phyloP scores from a whole-genome alignment of 2,329 filamentous ascomycete genomes.

The Aspergillus melleus region DNA sequence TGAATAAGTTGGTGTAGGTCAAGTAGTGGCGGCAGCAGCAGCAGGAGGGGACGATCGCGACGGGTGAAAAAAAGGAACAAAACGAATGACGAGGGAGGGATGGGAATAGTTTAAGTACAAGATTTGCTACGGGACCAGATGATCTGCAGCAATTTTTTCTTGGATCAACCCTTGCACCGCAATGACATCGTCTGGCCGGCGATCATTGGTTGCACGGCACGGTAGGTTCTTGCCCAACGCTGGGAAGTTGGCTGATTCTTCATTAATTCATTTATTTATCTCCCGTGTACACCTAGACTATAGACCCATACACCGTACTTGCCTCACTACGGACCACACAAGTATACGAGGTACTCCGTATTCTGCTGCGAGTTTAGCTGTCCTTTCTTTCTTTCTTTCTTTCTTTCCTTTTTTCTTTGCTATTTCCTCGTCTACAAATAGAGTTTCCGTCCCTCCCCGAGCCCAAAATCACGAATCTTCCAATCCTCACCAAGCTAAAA shows the following conservation, averaged over 20 bases:
- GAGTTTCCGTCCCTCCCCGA: neutral
- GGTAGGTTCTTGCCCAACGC: constrained; percentile 15
- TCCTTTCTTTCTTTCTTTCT: neutral
- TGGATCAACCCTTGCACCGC: constrained; percentile 2
- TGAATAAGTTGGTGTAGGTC: neutral
- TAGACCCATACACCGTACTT: no score
- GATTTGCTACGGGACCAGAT: neutral
- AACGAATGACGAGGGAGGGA: neutral
- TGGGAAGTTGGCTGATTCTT: no score
- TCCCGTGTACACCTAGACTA: neutral
- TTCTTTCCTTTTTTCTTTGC: neutral
- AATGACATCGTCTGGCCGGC: constrained; percentile 17
- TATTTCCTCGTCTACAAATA: neutral
- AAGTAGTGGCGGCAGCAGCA: neutral
- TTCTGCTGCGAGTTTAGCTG: no score
- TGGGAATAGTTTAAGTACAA: constrained; percentile 8
- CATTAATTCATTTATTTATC: no score
- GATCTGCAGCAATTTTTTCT: constrained; percentile 4
- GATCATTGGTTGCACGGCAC: constrained; percentile 13
- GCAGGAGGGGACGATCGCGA: neutral
- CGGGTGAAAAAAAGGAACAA: neutral
- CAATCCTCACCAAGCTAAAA: neutral
- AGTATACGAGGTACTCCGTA: neutral
- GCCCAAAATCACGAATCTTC: neutral
- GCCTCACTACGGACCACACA: neutral